phyloP scores from a whole-genome alignment of 441 rosid species.

The Syzygium syzygioides region DNA sequence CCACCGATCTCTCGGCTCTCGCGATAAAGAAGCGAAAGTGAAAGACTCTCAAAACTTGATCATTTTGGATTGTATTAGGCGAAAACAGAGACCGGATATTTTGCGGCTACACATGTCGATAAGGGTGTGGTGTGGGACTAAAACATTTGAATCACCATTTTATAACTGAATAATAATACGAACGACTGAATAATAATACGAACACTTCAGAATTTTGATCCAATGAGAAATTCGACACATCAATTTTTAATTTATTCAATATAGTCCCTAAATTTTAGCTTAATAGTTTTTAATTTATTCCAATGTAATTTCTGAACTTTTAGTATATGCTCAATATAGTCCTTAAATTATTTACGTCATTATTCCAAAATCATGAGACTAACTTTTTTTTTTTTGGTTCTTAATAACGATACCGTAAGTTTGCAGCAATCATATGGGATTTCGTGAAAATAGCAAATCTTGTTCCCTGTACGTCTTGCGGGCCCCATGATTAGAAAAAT shows the following conservation, averaged over 20 bases:
- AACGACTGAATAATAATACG: no score
- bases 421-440: neutral
- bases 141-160: neutral
- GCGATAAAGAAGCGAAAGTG: neutral
- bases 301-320: no score
- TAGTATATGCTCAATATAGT: no score
- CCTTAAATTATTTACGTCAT: no score
- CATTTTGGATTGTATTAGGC: neutral
- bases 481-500: neutral
- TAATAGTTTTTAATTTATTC: no score
- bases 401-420: neutral
- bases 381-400: neutral
- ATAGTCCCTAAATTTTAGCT: rapidly evolving
- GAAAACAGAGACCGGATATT: neutral
- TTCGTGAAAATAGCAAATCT: neutral
- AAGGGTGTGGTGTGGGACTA: neutral
- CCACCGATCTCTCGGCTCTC: neutral
- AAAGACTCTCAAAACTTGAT: neutral
- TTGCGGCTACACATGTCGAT: neutral
- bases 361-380: neutral
- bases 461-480: neutral
- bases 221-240: no score
- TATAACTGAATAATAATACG: no score
- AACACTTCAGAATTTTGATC: no score
- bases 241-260: neutral